Evolutionary conservation across 1,139 yeast genomes (phyloP).

Genomic region (Geotrichum australiense): DNA sequence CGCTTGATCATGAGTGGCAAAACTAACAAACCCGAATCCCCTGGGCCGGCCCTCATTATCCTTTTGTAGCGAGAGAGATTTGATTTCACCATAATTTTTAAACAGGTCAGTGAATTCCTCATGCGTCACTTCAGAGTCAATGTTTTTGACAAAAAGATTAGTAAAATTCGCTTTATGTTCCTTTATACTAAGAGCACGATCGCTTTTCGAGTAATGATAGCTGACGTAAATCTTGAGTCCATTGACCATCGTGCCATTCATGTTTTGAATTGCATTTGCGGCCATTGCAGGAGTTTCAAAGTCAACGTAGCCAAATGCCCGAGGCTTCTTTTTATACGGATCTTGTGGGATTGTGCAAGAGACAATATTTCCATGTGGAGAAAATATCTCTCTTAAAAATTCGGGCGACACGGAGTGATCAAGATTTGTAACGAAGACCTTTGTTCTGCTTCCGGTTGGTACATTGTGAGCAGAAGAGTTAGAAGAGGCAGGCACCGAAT

Average conservation of each 20-base stretch:
- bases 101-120: constrained; percentile 15
- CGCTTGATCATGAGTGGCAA: constrained; percentile 71
- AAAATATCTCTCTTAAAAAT: constrained; percentile 70
- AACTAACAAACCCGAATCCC: constrained; percentile 90
- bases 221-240: constrained; percentile 86
- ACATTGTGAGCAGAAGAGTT: too few relatives aligned
- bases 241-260: constrained; percentile 80
- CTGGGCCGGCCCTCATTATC: constrained; percentile 75
- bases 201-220: constrained; percentile 77
- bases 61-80: constrained; percentile 57
- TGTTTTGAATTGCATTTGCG: constrained; percentile 75
- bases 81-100: constrained; percentile 53
- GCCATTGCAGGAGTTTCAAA: constrained; percentile 78
- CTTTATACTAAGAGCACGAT: constrained; percentile 77
- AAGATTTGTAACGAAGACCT: constrained; percentile 83
- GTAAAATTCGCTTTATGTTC: constrained; percentile 80
- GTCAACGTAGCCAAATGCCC: constrained; percentile 93
- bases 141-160: constrained; percentile 79
- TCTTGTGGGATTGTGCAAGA: constrained; percentile 89
- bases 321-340: constrained; percentile 34
- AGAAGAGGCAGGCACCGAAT: background rate
- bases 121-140: constrained; percentile 38
- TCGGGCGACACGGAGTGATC: constrained; percentile 79
- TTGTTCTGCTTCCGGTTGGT: constrained; percentile 51
- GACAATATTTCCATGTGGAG: constrained; percentile 79